These are phyloP conservation scores for Stemphylium lycopersici DNA, from an alignment of 2,329 filamentous ascomycete species.

Conservation along the genomic window DNA sequence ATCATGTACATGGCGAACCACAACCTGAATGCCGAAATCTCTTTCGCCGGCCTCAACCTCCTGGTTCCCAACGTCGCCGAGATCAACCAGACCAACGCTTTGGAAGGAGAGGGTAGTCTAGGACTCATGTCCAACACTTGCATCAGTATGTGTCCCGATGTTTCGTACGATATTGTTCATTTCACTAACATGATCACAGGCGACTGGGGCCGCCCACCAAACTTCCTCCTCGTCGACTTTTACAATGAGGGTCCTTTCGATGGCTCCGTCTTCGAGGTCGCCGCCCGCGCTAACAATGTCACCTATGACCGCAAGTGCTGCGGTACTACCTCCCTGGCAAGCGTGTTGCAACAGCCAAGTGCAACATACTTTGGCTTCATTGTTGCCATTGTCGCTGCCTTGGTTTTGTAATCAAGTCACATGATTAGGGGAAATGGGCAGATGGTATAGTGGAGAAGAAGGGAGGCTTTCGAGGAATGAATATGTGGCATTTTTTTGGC, in stretches of 20 bases:
- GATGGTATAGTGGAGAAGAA: neutral
- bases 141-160: constrained; percentile 35
- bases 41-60: constrained; percentile 33
- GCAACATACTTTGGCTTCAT: constrained; percentile 26
- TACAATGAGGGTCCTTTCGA: constrained; percentile 46
- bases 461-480: no score
- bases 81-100: constrained; percentile 45
- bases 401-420: constrained; percentile 24
- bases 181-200: constrained; percentile 19
- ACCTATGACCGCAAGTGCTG: constrained; percentile 68
- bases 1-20: constrained; percentile 88
- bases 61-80: constrained; percentile 47
- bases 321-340: constrained; percentile 47
- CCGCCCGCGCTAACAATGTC: constrained; percentile 69
- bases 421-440: neutral
- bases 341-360: constrained; percentile 14
- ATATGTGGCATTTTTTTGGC: neutral
- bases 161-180: neutral
- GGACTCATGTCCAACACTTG: constrained; percentile 44
- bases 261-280: constrained; percentile 50
- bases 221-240: constrained; percentile 52
- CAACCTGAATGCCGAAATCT: constrained; percentile 81
- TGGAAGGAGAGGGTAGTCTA: constrained; percentile 42
- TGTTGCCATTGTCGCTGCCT: constrained; percentile 20
- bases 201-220: constrained; percentile 47